phyloP scores from a whole-genome alignment of 225 moss, liverwort and hornwort genomes.

The Pseudoscleropodium purum region DNA sequence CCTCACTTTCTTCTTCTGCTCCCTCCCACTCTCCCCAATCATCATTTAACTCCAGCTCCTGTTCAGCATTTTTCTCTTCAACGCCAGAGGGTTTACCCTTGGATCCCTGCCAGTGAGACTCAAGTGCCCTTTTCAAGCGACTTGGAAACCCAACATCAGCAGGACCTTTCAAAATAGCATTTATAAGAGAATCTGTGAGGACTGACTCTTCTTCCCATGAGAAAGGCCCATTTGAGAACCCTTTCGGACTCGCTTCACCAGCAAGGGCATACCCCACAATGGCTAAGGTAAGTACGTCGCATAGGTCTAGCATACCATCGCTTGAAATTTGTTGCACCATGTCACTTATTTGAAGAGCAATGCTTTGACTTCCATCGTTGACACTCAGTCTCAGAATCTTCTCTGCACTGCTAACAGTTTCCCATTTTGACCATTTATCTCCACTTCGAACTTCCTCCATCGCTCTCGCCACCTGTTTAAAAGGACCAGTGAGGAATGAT shows the following conservation, averaged over 20 bases:
- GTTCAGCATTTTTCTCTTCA: background rate
- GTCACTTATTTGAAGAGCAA: conserved; percentile 84
- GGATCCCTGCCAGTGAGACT: conserved; percentile 33
- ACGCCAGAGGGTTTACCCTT: background rate
- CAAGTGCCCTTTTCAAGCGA: conserved; percentile 54
- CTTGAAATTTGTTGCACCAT: conserved; percentile 68
- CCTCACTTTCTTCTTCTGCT: conserved; percentile 51
- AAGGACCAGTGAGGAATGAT: background rate
- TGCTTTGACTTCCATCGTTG: conserved; percentile 74
- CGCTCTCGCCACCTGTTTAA: conserved; percentile 53
- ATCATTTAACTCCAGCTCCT: conserved; percentile 26
- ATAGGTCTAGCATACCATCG: conserved; percentile 53
- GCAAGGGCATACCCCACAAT: conserved; percentile 87
- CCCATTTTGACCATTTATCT: conserved; percentile 58
- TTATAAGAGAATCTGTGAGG: conserved; percentile 63
- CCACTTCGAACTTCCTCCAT: conserved; percentile 61
- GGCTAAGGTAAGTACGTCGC: conserved; percentile 72
- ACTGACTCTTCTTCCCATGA: conserved; percentile 85
- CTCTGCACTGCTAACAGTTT: conserved; percentile 78
- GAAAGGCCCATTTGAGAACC: conserved; percentile 58
- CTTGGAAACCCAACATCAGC: conserved; percentile 53
- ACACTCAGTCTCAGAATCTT: conserved; percentile 69
- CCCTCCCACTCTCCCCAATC: conserved; percentile 92
- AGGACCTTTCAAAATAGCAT: conserved; percentile 61
- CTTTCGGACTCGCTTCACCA: conserved; percentile 65